Percentiles rank a stretch among this genome's conserved stretches.
phyloP scores from a whole-genome alignment of 768 basidiomycete genomes.

The Cubamyces lactineus region DNA sequence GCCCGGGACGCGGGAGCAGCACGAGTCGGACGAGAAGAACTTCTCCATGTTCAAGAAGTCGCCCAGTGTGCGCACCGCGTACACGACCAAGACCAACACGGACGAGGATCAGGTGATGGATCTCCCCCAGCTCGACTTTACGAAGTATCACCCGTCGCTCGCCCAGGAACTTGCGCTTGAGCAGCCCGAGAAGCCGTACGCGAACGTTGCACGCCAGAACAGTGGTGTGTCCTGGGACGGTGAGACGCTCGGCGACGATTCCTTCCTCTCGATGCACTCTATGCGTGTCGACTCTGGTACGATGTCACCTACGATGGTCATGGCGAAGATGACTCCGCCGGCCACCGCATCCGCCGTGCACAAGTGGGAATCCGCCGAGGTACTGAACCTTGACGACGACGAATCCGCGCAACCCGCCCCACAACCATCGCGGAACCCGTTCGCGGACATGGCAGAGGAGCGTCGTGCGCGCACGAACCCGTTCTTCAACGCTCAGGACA shows the following conservation, averaged over 20 bases:
- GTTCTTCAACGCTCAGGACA: slow-evolving; percentile 44
- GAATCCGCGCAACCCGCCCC: slow-evolving; percentile 33
- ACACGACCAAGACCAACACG: slow-evolving; percentile 48
- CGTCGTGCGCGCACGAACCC: slow-evolving; percentile 46
- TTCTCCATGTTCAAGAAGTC: slow-evolving; percentile 55
- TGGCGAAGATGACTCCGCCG: slow-evolving; percentile 65
- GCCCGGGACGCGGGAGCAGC: slow-evolving; percentile 17
- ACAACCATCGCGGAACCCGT: slow-evolving; percentile 34
- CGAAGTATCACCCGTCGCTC: slow-evolving; percentile 57
- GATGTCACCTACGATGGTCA: slow-evolving; percentile 52
- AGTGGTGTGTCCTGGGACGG: slow-evolving; percentile 55
- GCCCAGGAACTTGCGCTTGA: slow-evolving; percentile 54
- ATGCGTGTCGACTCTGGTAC: slow-evolving; percentile 44
- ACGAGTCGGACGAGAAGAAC: slow-evolving; percentile 34
- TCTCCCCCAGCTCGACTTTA: slow-evolving; percentile 46
- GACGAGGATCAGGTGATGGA: slow-evolving; percentile 36
- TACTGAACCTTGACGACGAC: slow-evolving; percentile 48
- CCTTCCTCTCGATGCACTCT: slow-evolving; percentile 53
- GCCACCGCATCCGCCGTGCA: slow-evolving; percentile 54
- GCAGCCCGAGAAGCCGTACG: slow-evolving; percentile 47
- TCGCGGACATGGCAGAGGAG: slow-evolving; percentile 35
- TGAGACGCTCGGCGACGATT: slow-evolving; percentile 47
- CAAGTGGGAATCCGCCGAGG: slow-evolving; percentile 72
- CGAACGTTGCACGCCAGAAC: slow-evolving; percentile 42
- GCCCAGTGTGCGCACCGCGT: slow-evolving; percentile 56